phyloP scores from a whole-genome alignment of 495 filamentous ascomycete genomes.

The Penicillium coprophilum region DNA sequence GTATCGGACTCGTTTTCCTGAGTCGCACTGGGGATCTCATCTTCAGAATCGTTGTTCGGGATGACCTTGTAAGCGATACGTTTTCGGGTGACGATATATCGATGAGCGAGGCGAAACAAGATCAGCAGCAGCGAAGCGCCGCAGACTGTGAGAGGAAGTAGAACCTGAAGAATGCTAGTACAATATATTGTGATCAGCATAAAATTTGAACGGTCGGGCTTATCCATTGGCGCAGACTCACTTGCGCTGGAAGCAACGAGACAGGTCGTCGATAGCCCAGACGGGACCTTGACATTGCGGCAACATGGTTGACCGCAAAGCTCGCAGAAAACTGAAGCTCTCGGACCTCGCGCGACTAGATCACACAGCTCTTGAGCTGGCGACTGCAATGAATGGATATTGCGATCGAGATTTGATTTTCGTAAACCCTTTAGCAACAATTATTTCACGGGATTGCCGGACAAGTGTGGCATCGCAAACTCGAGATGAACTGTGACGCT shows the following conservation, averaged over 20 bases:
- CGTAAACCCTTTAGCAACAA: conserved; percentile 14
- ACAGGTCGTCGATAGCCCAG: conserved; percentile 89
- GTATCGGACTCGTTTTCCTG: conserved; percentile 66
- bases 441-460: conserved; percentile 19
- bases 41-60: conserved; percentile 43
- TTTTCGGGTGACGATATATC: conserved; percentile 43
- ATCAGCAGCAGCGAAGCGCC: conserved; percentile 69
- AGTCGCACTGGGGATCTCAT: conserved; percentile 46
- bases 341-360: conserved; percentile 10
- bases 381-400: conserved; percentile 7
- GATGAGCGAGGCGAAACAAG: conserved; percentile 52
- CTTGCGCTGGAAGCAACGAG: conserved; percentile 85
- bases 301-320: conserved; percentile 52
- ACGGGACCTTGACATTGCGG: conserved; percentile 74
- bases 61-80: conserved; percentile 35
- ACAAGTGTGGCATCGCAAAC: conserved; percentile 33
- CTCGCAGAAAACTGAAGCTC: conserved; percentile 18
- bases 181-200: conserved; percentile 18
- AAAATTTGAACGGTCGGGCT: conserved; percentile 7
- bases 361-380: conserved; percentile 7
- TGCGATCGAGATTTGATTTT: conserved; percentile 2
- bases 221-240: conserved; percentile 35
- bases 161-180: conserved; percentile 75
- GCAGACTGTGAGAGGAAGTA: conserved; percentile 74
- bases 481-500: conserved; percentile 12